These are phyloP conservation scores for Scutellaria galericulata DNA, from an alignment of 257 asterid genomes.

Conservation along the genomic window DNA sequence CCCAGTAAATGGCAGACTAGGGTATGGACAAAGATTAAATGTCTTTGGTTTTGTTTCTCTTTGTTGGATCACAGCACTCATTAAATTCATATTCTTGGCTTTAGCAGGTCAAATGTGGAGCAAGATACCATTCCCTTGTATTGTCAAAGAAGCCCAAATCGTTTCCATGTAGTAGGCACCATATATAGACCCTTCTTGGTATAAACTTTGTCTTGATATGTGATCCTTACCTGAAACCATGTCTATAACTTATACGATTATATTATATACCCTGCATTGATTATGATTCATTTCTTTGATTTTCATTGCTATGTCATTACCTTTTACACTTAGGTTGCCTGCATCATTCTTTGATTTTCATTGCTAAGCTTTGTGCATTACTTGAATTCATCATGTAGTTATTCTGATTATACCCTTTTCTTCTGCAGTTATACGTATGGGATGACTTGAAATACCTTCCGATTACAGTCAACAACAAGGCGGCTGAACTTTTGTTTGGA, in stretches of 20 bases:
- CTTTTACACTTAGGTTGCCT: background rate
- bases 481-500: conserved; percentile 67
- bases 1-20: conserved; percentile 45
- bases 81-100: conserved; percentile 25
- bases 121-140: conserved; percentile 44
- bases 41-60: background rate
- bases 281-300: background rate
- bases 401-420: background rate
- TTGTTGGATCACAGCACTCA: conserved; percentile 23
- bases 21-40: conserved; percentile 43
- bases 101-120: conserved; percentile 47
- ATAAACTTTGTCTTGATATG: conserved; percentile 12
- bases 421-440: conserved; percentile 69
- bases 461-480: conserved; percentile 58
- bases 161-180: conserved; percentile 54
- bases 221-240: background rate
- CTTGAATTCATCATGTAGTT: too few species aligned
- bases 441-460: conserved; percentile 65
- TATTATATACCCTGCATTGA: background rate
- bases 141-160: conserved; percentile 60
- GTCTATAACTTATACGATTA: background rate
- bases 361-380: background rate
- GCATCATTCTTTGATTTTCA: background rate
- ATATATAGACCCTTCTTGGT: conserved; percentile 80
- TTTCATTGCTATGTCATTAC: background rate